phyloP scores from a whole-genome alignment of 2,329 filamentous ascomycete genomes.

The Phialophora macrospora region DNA sequence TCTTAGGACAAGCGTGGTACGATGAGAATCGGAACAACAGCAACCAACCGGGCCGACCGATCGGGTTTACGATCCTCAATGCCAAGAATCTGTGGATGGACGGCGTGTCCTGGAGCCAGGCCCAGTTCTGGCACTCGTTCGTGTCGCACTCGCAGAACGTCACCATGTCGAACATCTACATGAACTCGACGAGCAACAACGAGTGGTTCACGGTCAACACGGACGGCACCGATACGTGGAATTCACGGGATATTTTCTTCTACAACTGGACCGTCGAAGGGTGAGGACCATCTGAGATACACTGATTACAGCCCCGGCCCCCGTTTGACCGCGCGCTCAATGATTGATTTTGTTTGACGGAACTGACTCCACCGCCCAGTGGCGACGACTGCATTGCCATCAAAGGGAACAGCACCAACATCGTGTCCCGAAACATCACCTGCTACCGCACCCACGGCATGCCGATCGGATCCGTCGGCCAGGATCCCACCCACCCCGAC shows the following conservation, averaged over 20 bases:
- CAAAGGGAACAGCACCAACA: conserved; percentile 73
- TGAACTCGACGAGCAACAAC: conserved; percentile 61
- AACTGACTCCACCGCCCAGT: conserved; percentile 54
- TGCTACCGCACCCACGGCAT: conserved; percentile 76
- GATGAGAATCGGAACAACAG: conserved; percentile 28
- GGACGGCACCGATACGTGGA: conserved; percentile 62
- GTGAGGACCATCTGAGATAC: not conserved
- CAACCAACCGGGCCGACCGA: conserved; percentile 26
- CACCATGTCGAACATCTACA: conserved; percentile 66
- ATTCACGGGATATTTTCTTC: conserved; percentile 66
- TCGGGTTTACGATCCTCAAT: conserved; percentile 26
- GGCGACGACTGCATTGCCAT: conserved; percentile 75
- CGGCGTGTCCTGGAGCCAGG: conserved; percentile 65
- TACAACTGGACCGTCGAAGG: conserved; percentile 64
- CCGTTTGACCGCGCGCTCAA: not conserved
- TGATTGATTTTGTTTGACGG: conserved; percentile 4
- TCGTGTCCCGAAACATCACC: conserved; percentile 68
- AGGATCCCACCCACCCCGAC: conserved; percentile 67
- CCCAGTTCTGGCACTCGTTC: conserved; percentile 67
- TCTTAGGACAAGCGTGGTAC: conserved; percentile 58
- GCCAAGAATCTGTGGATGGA: conserved; percentile 29
- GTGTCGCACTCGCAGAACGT: conserved; percentile 69
- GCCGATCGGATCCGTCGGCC: conserved; percentile 72
- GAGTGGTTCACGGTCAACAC: conserved; percentile 67
- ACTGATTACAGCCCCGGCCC: too few relatives aligned